Evolutionary conservation across 768 basidiomycete species (phyloP), one percentile per base, ranked within the genome.

Genomic region (Baorangia bicolor): DNA sequence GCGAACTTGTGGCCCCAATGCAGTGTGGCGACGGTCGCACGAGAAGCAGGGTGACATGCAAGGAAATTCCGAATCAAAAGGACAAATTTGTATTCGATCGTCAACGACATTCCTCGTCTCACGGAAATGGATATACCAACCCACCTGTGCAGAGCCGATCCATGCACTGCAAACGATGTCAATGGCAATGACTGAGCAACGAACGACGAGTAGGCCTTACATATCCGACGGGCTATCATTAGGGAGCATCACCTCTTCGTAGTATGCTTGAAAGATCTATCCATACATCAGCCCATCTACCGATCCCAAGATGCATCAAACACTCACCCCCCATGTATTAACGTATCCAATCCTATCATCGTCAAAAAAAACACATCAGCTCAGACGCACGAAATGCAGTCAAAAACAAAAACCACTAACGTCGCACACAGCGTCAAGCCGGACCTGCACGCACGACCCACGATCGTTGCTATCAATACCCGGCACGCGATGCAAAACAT

Each of bases 121-220:
- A 39, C 4, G 1, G 4, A 0, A 31, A 21, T 3, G 18, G 6
- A 1, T 12, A 31, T 8, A 13, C 30, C 56, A 21, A 56, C 62
- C 4, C 43, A 84, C 88, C 74, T 90, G 88, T 23, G 85, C 73
- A 1, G 89, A 91, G 6, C 90, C 89, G 33, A 92, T 91, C 89
- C 88, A 92, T 40, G 88, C 82, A 42, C 88, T 90, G 56, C 23
- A n/a, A 48, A 56, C 8, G 14, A n/a, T 8, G 34, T 61, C 33
- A 58, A 23, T 35, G 7, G 18, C 30, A 10, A 21, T 21, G 25
- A 13, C 27, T 20, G 44, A 28, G 1, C 28, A 27, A 25, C 28
- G 23, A 3, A 18, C 21, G 20, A n/a, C 7, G 12, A 38, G 13
- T 1, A 4, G 18, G 4, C 13, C 80, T 56, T 65, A 87, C 87